phyloP scores from a whole-genome alignment of 2,329 filamentous ascomycete genomes.

The Neurospora crassa region DNA sequence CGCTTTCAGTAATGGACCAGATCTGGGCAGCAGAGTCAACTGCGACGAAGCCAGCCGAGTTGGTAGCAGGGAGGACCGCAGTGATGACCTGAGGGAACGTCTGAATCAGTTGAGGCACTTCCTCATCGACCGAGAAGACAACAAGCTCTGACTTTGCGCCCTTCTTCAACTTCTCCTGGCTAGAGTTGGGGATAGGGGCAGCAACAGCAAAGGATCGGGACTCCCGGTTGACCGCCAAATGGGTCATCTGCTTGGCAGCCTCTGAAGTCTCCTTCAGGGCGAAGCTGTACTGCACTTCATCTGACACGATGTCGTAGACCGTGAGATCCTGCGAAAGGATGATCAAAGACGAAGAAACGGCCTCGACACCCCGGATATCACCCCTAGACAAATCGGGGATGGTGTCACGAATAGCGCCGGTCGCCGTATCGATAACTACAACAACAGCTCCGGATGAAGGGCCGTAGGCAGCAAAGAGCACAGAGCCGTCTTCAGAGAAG shows the following conservation, averaged over 20 bases:
- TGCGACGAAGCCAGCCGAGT: conserved; percentile 62
- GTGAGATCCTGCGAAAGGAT: conserved; percentile 63
- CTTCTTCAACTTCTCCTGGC: conserved; percentile 16
- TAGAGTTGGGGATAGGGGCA: conserved; percentile 28
- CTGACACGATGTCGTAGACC: conserved; percentile 77
- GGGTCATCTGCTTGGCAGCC: conserved; percentile 39
- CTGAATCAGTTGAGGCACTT: conserved; percentile 49
- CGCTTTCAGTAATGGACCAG: conserved; percentile 51
- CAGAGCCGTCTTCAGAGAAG: conserved; percentile 78
- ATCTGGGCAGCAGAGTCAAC: conserved; percentile 70
- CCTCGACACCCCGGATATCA: conserved; percentile 55
- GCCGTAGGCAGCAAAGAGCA: conserved; percentile 60
- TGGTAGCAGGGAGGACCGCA: conserved; percentile 54
- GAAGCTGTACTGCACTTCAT: conserved; percentile 61
- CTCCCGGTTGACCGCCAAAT: conserved; percentile 60
- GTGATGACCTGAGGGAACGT: conserved; percentile 50
- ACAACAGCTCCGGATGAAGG: conserved; percentile 50
- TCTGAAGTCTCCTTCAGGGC: conserved; percentile 37
- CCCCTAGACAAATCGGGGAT: conserved; percentile 60
- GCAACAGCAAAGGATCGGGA: conserved; percentile 59
- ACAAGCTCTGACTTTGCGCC: conserved; percentile 45
- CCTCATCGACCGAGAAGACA: conserved; percentile 55
- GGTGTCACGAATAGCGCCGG: conserved; percentile 55
- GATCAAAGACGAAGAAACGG: conserved; percentile 66
- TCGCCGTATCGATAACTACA: conserved; percentile 60